These are phyloP conservation scores for Pichia sorboxylosa DNA, from an alignment of 1,139 yeast species.

Conservation along the genomic window DNA sequence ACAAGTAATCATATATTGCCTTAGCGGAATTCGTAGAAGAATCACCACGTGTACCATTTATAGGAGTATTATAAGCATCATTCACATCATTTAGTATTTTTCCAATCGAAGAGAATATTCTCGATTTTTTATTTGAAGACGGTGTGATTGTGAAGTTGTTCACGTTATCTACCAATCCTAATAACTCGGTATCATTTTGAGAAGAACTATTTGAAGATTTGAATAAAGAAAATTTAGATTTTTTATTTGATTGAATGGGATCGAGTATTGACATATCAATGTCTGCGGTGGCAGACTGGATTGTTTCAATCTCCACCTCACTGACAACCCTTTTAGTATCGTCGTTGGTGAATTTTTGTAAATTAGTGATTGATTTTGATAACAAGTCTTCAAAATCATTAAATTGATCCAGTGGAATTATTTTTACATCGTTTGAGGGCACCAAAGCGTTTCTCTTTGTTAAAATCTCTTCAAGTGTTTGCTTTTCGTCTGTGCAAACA, in stretches of 20 bases:
- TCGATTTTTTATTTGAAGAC: constrained; percentile 10
- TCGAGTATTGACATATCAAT: constrained; percentile 47
- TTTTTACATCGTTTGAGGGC: constrained; percentile 26
- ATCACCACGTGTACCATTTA: not conserved
- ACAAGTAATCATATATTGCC: constrained; percentile 58
- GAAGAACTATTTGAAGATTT: constrained; percentile 12
- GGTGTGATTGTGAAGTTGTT: constrained; percentile 8
- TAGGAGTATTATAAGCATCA: constrained; percentile 9
- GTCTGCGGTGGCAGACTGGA: constrained; percentile 77
- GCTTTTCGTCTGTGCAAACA: constrained; percentile 36
- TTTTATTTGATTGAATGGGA: constrained; percentile 34
- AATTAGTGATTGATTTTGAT: constrained; percentile 39
- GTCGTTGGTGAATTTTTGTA: constrained; percentile 56
- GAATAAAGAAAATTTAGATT: constrained; percentile 45
- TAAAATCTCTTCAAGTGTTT: constrained; percentile 35
- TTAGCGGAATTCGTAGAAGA: constrained; percentile 17
- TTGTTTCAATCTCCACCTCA: constrained; percentile 84
- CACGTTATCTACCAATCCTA: constrained; percentile 7
- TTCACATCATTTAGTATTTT: constrained; percentile 6
- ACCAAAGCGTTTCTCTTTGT: constrained; percentile 26
- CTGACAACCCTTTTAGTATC: constrained; percentile 64
- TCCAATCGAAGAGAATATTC: constrained; percentile 10
- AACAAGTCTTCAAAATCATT: constrained; percentile 45
- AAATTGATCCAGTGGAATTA: constrained; percentile 30
- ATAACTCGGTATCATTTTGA: constrained; percentile 5